Evolutionary conservation across 441 rosid genomes (phyloP).

Genomic region (Erodium trifolium): DNA sequence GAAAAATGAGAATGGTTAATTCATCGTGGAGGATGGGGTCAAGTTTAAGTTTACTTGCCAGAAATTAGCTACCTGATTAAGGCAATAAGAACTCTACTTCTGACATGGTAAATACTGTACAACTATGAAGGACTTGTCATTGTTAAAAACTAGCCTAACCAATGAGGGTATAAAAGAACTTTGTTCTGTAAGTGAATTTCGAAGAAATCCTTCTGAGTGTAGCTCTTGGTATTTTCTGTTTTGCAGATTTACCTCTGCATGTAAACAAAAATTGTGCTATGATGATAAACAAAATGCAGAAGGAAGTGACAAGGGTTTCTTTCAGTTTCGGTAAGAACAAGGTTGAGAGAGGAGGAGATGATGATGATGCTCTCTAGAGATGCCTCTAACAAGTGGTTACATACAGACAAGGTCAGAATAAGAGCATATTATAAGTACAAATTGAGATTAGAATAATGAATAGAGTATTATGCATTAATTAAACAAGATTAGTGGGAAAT

Average conservation of each 20-base stretch:
- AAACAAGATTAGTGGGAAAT: slow-evolving; percentile 14
- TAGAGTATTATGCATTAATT: neutral
- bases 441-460: slow-evolving; percentile 14
- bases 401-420: slow-evolving; percentile 24
- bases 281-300: neutral
- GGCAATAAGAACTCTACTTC: neutral
- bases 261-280: neutral
- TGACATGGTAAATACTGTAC: neutral
- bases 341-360: slow-evolving; percentile 1
- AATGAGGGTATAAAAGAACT: neutral
- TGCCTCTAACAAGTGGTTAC: slow-evolving; percentile 18
- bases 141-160: neutral
- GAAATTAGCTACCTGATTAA: too few species aligned
- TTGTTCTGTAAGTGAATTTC: neutral
- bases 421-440: slow-evolving; percentile 19
- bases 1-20: too few species aligned
- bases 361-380: slow-evolving; percentile 29
- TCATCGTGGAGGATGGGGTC: neutral
- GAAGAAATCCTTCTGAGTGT: neutral
- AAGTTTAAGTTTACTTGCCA: too few species aligned
- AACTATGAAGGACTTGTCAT: neutral
- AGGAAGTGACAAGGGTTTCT: slow-evolving; percentile 4
- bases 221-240: neutral
- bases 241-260: neutral
- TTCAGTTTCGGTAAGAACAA: slow-evolving; percentile 15